Evolutionary conservation across 2,329 filamentous ascomycete genomes (phyloP).

Genomic region (Teratosphaeriaceae sp.): DNA sequence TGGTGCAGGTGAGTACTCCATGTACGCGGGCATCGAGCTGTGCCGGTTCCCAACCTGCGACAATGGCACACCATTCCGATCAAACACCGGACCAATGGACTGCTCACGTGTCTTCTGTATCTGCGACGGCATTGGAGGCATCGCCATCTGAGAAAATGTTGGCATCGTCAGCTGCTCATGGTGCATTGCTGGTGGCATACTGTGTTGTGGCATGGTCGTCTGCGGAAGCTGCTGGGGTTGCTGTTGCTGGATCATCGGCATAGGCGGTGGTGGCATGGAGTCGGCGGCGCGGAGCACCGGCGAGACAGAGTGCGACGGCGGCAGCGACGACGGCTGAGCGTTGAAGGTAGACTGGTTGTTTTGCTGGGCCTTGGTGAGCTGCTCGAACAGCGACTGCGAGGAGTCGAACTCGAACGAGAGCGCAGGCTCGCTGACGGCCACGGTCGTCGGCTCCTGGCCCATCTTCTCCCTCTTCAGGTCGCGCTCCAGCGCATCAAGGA

Average conservation of each 20-base stretch:
- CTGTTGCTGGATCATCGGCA: constrained; percentile 44
- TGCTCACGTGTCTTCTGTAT: constrained; percentile 78
- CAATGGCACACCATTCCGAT: constrained; percentile 83
- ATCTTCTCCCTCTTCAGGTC: constrained; percentile 99
- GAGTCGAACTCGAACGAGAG: constrained; percentile 99
- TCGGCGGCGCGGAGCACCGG: constrained; percentile 87
- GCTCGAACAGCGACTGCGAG: constrained; percentile 97
- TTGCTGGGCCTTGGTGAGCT: constrained; percentile 98
- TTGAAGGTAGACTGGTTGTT: constrained; percentile 92
- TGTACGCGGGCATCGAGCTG: constrained; percentile 96
- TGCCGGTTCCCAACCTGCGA: constrained; percentile 82
- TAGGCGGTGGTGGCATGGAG: constrained; percentile 78
- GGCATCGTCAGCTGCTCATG: constrained; percentile 56
- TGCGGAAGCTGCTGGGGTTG: constrained; percentile 38
- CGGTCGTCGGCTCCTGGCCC: constrained; percentile 94
- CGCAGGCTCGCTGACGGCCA: constrained; percentile 93
- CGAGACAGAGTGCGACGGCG: constrained; percentile 74
- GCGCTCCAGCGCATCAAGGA: constrained; percentile 93
- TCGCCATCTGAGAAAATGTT: constrained; percentile 67
- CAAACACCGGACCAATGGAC: constrained; percentile 72
- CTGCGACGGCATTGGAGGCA: constrained; percentile 64
- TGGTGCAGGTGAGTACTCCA: constrained; percentile 96
- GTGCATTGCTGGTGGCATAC: constrained; percentile 44
- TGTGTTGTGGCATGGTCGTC: constrained; percentile 20
- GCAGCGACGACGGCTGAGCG: constrained; percentile 27